Conservation (phyloP, 2,329 filamentous ascomycete genomes). For the Diaporthe humulicola region DNA sequence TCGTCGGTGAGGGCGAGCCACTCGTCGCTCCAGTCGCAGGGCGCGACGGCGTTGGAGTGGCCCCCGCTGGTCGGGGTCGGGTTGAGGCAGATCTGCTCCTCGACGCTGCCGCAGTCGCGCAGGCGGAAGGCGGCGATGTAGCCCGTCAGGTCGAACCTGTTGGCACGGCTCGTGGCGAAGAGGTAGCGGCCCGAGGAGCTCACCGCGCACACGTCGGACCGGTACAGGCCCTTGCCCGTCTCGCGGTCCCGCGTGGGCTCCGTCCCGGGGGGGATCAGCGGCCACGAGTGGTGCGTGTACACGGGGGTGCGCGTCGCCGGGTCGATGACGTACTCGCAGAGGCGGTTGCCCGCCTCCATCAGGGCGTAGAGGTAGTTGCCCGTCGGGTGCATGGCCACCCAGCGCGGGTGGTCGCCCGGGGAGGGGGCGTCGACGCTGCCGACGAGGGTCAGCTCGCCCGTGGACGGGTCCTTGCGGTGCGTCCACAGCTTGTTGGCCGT, state of each 20-base stretch:
- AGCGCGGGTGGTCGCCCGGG: constrained; percentile 83
- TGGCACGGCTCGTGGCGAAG: constrained; percentile 87
- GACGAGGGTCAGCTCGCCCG: constrained; percentile 64
- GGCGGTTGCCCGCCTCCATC: constrained; percentile 89
- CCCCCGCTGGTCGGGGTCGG: constrained; percentile 90
- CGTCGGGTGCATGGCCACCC: constrained; percentile 86
- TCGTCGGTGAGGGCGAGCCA: constrained; percentile 93
- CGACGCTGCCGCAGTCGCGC: constrained; percentile 76
- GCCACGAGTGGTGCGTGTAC: constrained; percentile 82
- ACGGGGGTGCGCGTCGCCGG: constrained; percentile 79
- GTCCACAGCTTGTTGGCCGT: constrained; percentile 87
- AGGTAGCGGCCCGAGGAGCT: constrained; percentile 79
- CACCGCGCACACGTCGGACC: constrained; percentile 85
- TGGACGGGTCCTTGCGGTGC: constrained; percentile 74
- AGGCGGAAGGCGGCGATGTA: constrained; percentile 87
- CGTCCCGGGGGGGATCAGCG: constrained; percentile 83
- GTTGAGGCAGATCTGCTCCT: constrained; percentile 83
- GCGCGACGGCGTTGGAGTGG: constrained; percentile 89
- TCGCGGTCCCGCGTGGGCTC: constrained; percentile 55
- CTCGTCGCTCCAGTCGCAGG: constrained; percentile 87
- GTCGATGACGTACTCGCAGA: constrained; percentile 87
- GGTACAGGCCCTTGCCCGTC: constrained; percentile 73
- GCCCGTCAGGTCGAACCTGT: constrained; percentile 80
- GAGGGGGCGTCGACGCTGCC: constrained; percentile 80
- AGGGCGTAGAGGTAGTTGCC: constrained; percentile 86